Evolutionary conservation across 192 early-diverging fungal species (phyloP), one percentile per base, ranked within the genome.

Genomic region (Coemansia sp.): DNA sequence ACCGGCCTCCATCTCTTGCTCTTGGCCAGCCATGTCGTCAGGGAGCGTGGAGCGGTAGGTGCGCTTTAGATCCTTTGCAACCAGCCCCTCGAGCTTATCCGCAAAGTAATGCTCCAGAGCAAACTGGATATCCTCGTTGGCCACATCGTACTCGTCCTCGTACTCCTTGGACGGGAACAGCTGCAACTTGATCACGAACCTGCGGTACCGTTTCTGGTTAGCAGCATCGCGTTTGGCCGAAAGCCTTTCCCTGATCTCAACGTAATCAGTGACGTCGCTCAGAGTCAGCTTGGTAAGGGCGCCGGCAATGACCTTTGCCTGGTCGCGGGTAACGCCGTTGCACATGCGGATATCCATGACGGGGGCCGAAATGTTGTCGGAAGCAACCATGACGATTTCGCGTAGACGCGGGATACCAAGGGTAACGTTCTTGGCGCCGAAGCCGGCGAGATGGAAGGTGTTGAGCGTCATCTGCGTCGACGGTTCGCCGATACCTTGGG

Each of bases 381-480:
- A 94, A 6, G 96, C 98, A 6, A 95, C 97, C 96, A 99, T 99
- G 76, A 99, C 90, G 65, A 99, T 96, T 84, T 99, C 98, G 70
- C 96, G 92, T 57, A 99, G 81, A 86, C 98, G 95, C 38, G 98
- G 98, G 61, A 99, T 98, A 88, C 98, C 98, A 38, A 99, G 87
- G 3, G 98, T 99, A 25, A 99, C 98, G 87, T 99, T 99, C 72
- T 93, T 94, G 61, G 94, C 95, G 78, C 95, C 96, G 61, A 90
- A 93, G 31, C 93, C 93, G 42, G 93, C 93, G 82, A 97, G 92
- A 84, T 99, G 98, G 92, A 99, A 99, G 55, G 98, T 99, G 83
- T 99, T 99, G 33, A 99, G 85, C 38, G 98, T 99, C 98, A 99
- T 99, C 72, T 99, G 98, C 15, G 98, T 99, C 42, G 95, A 97